Evolutionary conservation across 2,329 filamentous ascomycete species (phyloP).

Genomic region (Pseudocercospora crystallina): DNA sequence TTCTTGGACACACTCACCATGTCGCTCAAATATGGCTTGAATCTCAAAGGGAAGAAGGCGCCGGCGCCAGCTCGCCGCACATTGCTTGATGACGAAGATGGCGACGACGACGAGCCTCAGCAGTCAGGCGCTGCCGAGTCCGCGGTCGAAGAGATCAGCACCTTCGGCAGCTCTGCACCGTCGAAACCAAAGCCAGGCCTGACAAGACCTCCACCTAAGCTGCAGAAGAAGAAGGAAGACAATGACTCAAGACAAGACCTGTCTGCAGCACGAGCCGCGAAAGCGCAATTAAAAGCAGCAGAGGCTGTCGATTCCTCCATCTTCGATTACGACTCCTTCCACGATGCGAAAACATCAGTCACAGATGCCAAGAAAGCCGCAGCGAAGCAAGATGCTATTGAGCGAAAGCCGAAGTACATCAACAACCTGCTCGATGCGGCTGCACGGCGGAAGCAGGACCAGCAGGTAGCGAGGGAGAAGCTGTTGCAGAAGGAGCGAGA

Average conservation of each 20-base stretch:
- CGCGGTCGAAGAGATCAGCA: conserved; percentile 56
- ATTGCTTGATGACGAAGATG: conserved; percentile 32
- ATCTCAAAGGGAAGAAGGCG: conserved; percentile 32
- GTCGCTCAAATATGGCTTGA: conserved; percentile 39
- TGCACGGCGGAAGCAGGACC: conserved; percentile 73
- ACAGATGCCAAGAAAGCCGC: conserved; percentile 57
- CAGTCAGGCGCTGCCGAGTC: conserved; percentile 36
- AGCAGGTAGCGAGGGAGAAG: conserved; percentile 76
- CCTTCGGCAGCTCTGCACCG: conserved; percentile 49
- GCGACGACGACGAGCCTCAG: conserved; percentile 24
- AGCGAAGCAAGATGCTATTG: conserved; percentile 53
- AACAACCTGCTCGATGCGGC: conserved; percentile 69
- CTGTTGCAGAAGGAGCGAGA: conserved; percentile 74
- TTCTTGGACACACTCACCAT: conserved; percentile 23
- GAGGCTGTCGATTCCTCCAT: conserved; percentile 69
- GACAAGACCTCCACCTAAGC: conserved; percentile 33
- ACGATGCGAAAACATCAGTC: conserved; percentile 68
- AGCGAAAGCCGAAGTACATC: conserved; percentile 77
- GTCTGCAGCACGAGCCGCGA: conserved; percentile 57
- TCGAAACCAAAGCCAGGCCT: conserved; percentile 34
- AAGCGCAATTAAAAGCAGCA: conserved; percentile 64
- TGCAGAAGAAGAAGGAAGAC: conserved; percentile 44
- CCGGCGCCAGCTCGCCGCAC: conserved; percentile 22
- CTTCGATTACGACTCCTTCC: conserved; percentile 83
- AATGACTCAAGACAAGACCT: conserved; percentile 55